Base-by-base conservation (phyloP, 2,329 filamentous ascomycete species). In the Colletotrichum sp. region DNA sequence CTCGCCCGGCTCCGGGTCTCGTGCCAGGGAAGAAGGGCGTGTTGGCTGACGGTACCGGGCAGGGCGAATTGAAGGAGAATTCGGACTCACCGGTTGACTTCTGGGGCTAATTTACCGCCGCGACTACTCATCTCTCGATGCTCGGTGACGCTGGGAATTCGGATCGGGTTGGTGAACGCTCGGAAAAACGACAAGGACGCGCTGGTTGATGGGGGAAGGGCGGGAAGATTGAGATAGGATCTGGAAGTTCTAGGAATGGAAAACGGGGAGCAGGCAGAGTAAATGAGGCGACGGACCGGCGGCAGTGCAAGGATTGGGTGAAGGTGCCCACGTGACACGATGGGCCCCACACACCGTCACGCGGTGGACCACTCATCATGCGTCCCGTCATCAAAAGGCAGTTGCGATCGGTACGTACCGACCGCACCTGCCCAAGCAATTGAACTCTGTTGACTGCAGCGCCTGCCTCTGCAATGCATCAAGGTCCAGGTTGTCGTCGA, bases 31-130 rank as follows among this genome's bases (percentile, higher is more conserved):
- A 43, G 65, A 55, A 38, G 52, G 64, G 57, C n/a, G 71, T 69
- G 43, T 68, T 64, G 61, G 61, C 61, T 60, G 70, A 66, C 65
- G 43, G 16, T 36, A 74, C 69, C 61, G 61, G 52, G 65, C 26
- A 61, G 15, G 63, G 43, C 52, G 61, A 67, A 74, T 64, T 73
- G 75, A 77, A 64, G 57, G 24, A 69, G 57, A 57, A 63, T 55
- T 69, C 64, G 63, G 73, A 90, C 94, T 84, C 89, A 98, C 96
- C 96, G 94, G 91, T 99, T 99, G 90, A 98, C 96, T 94, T 99
- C 97, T 88, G 97, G 96, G 90, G 96, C 96, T 92, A 99, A 94
- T 93, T 98, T 99, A 89, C 93, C 94, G 90, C 93, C 93, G 90
- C 95, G 94, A 95, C 93, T 98, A 95, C 94, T 98, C 95, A 98